Evolutionary conservation across 257 asterid species (phyloP).

Genomic region (Plantago elongata): DNA sequence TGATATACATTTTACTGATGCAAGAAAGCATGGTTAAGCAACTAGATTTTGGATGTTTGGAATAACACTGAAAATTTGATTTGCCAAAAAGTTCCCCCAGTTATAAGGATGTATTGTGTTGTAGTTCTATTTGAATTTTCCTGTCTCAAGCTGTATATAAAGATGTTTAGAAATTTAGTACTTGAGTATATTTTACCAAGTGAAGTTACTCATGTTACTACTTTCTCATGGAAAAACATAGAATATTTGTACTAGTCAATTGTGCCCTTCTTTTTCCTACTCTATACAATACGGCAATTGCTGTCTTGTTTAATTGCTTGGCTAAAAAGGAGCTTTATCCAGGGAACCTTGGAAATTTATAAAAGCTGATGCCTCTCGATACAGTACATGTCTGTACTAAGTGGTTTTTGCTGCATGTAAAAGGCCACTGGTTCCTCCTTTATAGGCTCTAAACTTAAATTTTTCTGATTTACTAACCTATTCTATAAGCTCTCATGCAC

Average conservation of each 20-base stretch:
- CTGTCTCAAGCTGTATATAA: not conserved
- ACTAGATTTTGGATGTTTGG: constrained; percentile 6
- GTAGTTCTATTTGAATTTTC: not conserved
- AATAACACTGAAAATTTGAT: not conserved
- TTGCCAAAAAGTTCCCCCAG: not conserved
- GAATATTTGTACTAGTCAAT: not conserved
- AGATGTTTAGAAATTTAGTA: not conserved
- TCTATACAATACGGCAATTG: not conserved
- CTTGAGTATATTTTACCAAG: not conserved
- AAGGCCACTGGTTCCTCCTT: not conserved
- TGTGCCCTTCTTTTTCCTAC: not conserved
- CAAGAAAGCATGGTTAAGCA: constrained; percentile 4
- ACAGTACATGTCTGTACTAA: not conserved
- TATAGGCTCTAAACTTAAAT: not conserved
- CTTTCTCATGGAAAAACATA: not conserved
- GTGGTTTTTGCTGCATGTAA: not conserved
- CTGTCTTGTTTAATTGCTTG: not conserved
- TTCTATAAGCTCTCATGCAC: not conserved
- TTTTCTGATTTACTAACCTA: not conserved
- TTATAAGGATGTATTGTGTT: not conserved
- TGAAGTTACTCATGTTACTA: not conserved
- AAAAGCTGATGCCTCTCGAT: not conserved
- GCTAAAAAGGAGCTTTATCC: not conserved
- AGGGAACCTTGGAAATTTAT: not conserved
- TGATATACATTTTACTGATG: not conserved